A percentile compares a stretch with the other conserved stretches of the same genome.
These are phyloP conservation scores for Jatropha podagrica DNA, from an alignment of 441 rosid species.

Conservation along the genomic window DNA sequence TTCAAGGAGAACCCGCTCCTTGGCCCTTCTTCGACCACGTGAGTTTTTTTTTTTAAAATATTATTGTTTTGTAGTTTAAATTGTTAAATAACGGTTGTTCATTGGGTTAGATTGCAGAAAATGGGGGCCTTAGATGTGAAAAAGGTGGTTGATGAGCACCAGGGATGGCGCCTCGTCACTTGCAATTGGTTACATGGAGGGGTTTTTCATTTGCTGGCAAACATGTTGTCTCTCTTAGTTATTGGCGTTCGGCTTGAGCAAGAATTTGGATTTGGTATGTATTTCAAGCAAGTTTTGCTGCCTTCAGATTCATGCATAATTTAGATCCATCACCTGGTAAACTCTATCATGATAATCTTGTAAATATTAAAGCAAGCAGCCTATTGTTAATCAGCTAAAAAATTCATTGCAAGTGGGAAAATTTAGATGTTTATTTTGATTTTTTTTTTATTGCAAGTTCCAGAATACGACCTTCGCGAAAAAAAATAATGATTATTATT, in stretches of 20 bases:
- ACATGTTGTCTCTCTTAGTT: conserved; percentile 77
- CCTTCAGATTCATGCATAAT: background rate
- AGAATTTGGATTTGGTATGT: conserved; percentile 87
- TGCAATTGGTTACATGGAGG: conserved; percentile 95
- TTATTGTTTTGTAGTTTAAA: background rate
- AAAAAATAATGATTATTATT: no score
- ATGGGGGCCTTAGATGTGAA: conserved; percentile 68
- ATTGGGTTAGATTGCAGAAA: conserved; percentile 56
- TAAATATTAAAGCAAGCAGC: background rate
- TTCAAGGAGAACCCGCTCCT: conserved; percentile 69
- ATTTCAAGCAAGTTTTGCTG: conserved; percentile 3
- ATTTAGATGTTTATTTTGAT: background rate
- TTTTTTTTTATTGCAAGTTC: background rate
- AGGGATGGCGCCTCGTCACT: conserved; percentile 76
- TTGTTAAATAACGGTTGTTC: background rate
- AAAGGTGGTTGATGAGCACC: conserved; percentile 56
- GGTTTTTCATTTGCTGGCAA: conserved; percentile 71
- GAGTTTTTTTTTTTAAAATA: conserved; percentile 18
- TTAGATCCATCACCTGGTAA: background rate
- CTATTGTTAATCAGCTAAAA: background rate
- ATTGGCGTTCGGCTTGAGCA: conserved; percentile 88
- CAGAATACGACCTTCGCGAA: background rate
- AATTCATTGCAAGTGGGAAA: background rate
- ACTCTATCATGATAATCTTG: background rate
- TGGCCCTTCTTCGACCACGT: conserved; percentile 67